A percentile compares a stretch with the other conserved stretches of the same genome.
Evolutionary conservation across 1,284 basidiomycete genomes (phyloP).

Genomic region (Meripilus lineatus): DNA sequence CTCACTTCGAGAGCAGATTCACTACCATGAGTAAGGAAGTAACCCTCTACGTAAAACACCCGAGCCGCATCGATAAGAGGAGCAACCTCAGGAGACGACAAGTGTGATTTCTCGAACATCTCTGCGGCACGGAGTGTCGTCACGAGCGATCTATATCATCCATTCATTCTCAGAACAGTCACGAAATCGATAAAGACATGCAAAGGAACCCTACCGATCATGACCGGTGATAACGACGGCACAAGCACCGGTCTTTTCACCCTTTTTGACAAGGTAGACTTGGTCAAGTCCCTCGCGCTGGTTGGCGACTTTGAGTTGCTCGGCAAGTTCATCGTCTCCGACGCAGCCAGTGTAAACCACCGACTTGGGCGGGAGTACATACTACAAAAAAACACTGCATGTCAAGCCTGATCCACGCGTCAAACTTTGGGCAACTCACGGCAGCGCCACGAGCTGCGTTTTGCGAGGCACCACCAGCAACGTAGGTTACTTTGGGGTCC

Average conservation of each 20-base stretch:
- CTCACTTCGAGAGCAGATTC: constrained; percentile 75
- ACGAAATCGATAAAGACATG: background rate
- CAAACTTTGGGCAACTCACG: too few species aligned
- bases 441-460: constrained; percentile 96
- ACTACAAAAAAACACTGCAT: constrained; percentile 42
- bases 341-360: constrained; percentile 96
- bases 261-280: constrained; percentile 86
- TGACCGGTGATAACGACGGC: constrained; percentile 95
- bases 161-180: background rate
- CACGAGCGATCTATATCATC: constrained; percentile 68
- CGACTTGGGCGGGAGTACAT: constrained; percentile 83
- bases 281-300: constrained; percentile 87
- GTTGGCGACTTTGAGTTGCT: constrained; percentile 92
- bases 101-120: constrained; percentile 80
- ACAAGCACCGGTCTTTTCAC: constrained; percentile 92
- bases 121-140: constrained; percentile 91
- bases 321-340: constrained; percentile 87
- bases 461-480: constrained; percentile 96
- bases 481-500: constrained; percentile 80
- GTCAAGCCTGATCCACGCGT: background rate
- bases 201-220: constrained; percentile 58
- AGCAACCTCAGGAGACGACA: constrained; percentile 75
- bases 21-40: constrained; percentile 94
- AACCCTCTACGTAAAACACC: constrained; percentile 94
- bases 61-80: constrained; percentile 78